These are phyloP conservation scores for Cercospora nicotianae DNA, from an alignment of 2,329 filamentous ascomycete species.

Conservation along the genomic window DNA sequence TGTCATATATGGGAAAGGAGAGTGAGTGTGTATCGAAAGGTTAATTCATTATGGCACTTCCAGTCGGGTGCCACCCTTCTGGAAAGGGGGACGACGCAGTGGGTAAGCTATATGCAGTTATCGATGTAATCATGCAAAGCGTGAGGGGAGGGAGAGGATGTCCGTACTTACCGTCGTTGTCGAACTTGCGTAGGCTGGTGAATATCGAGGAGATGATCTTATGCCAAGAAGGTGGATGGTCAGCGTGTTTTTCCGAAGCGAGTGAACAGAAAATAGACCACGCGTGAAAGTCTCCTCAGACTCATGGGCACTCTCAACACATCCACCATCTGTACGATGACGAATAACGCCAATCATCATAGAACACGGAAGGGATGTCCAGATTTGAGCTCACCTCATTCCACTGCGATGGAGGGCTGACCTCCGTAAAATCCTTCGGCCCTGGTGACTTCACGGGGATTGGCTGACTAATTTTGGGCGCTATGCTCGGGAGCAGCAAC, in stretches of 20 bases:
- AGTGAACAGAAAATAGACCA: not conserved
- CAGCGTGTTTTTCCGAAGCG: not conserved
- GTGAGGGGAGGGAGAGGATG: not conserved
- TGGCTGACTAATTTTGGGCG: too few species aligned
- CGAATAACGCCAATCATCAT: not conserved
- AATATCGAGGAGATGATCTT: not conserved
- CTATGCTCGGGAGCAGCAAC: not conserved
- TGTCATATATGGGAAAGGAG: not conserved
- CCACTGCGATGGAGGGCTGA: not conserved
- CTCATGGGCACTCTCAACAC: not conserved
- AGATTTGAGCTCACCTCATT: not conserved
- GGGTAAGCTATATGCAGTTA: not conserved
- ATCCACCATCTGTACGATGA: not conserved
- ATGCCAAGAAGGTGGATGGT: not conserved
- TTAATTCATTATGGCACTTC: not conserved
- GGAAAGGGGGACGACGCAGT: not conserved
- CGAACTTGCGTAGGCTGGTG: not conserved
- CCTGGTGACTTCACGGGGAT: too few species aligned
- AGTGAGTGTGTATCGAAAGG: not conserved
- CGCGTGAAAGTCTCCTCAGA: not conserved
- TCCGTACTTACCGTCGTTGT: not conserved
- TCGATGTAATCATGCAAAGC: not conserved
- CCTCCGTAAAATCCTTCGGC: not conserved
- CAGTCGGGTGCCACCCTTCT: not conserved
- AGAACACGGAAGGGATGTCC: not conserved